Conservation (phyloP, 306 rosid species). For the Quercus cerris region DNA sequence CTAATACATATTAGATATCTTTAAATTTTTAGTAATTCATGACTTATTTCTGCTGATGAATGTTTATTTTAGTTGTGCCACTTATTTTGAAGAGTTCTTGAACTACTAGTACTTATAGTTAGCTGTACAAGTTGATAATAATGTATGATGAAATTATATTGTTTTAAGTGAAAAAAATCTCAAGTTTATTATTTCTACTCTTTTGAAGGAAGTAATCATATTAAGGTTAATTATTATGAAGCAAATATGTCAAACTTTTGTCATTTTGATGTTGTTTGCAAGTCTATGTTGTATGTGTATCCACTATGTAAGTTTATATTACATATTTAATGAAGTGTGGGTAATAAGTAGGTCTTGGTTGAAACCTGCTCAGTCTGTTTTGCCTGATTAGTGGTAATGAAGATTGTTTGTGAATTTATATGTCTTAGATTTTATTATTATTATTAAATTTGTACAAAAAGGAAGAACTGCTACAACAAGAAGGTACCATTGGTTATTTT, state of each 20-base stretch:
- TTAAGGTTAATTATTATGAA: neutral
- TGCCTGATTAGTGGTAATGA: neutral
- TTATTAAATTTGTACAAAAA: neutral
- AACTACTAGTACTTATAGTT: neutral
- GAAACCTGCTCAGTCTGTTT: neutral
- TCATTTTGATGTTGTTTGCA: neutral
- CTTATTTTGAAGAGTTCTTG: neutral
- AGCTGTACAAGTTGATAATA: neutral
- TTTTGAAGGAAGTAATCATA: neutral
- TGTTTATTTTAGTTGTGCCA: neutral
- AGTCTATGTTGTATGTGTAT: neutral
- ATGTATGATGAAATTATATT: neutral
- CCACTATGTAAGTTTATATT: neutral
- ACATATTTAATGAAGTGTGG: neutral
- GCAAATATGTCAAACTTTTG: neutral
- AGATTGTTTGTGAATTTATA: neutral
- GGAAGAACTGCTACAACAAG: neutral
- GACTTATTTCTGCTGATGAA: neutral
- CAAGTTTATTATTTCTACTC: too few species aligned
- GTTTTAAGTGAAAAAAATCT: too few species aligned
- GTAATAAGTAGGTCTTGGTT: neutral
- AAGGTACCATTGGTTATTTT: constrained; percentile 16
- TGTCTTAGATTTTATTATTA: neutral
- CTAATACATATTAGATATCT: neutral
- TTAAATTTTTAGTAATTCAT: neutral